Conservation (phyloP, 1,139 yeast genomes). For the Wickerhamomyces sp. region DNA sequence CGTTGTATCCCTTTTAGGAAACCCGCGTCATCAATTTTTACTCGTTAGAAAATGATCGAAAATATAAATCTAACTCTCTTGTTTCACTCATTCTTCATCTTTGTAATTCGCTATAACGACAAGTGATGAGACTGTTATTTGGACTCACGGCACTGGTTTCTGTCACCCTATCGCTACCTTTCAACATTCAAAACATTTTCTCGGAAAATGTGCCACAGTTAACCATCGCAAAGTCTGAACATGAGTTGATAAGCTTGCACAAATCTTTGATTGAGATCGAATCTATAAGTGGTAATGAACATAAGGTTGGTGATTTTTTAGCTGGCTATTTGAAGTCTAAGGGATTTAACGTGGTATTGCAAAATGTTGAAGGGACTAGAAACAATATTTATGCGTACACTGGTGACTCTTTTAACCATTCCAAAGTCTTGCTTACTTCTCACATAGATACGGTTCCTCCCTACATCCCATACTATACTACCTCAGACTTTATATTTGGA, state of each 20-base stretch:
- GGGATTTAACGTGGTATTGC: conserved; percentile 51
- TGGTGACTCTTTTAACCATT: conserved; percentile 32
- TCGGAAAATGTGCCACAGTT: conserved; percentile 1
- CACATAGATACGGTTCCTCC: conserved; percentile 78
- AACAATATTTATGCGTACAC: conserved; percentile 56
- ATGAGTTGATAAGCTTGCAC: conserved; percentile 20
- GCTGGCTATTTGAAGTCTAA: conserved; percentile 31
- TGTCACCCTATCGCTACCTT: conserved; percentile 11
- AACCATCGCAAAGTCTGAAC: conserved; percentile 6
- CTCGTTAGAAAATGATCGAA: too few species aligned
- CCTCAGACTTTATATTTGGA: conserved; percentile 52
- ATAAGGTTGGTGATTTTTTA: conserved; percentile 14
- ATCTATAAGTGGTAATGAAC: conserved; percentile 20
- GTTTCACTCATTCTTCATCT: neutral
- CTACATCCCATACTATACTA: conserved; percentile 45
- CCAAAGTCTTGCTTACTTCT: conserved; percentile 52
- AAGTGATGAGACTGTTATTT: conserved; percentile 9
- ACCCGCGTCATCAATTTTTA: too few species aligned
- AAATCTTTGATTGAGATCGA: conserved; percentile 21
- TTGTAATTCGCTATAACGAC: neutral
- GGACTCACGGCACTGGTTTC: conserved; percentile 6
- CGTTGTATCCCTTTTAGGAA: too few species aligned
- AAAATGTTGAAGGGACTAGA: conserved; percentile 33
- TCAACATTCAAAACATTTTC: neutral
- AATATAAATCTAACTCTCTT: too few species aligned